Base-by-base conservation (phyloP, 306 rosid species). In the Trifolium fragiferum region DNA sequence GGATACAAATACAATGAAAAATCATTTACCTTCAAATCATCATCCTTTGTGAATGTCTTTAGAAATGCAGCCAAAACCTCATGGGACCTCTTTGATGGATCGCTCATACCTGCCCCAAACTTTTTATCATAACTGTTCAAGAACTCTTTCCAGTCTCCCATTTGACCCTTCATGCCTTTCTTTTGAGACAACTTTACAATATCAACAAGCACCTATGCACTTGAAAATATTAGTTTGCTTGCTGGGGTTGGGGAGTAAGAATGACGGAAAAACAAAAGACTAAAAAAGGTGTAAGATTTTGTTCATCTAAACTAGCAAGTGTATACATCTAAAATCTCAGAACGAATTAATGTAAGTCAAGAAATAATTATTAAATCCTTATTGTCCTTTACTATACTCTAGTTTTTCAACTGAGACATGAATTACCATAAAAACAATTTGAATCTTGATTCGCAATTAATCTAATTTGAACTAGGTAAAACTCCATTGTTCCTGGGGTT, bases 91-190 rank as follows among this genome's bases (percentile, higher is more conserved):
- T 70, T 90, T 2, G 88, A 67, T 2, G 99, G 99, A 70, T 94
- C 96, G 66, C 97, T 87, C 88, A 88, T 44, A 49, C 70, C 21
- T 37, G 88, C 71, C 76, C 99, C 97, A n/a, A 87, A 81, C 83
- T 74, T 82, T 37, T 46, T 84, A 74, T 94, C 99, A 37, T 85
- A 23, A 75, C 57, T 55, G 10, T 61, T 63, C 50, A 90, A 82
- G 75, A 92, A 94, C 47, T 88, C 89, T 75, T 90, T 92, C 99
- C 99, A 94, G 59, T 77, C 87, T 80, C 99, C 96, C 37, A 77
- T 49, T 13, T 62, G 5, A 59, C 97, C 96, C 80, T 75, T 84
- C 87, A 90, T 62, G 60, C 93, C 92, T 77, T 84, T 87, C 73
- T 82, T 89, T 68, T 94, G 97, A 47, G 78, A 43, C 84, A 89